Evolutionary conservation across 2,329 filamentous ascomycete genomes (phyloP), one percentile per base, ranked within the genome.

Genomic region (Ophiostoma ulmi): DNA sequence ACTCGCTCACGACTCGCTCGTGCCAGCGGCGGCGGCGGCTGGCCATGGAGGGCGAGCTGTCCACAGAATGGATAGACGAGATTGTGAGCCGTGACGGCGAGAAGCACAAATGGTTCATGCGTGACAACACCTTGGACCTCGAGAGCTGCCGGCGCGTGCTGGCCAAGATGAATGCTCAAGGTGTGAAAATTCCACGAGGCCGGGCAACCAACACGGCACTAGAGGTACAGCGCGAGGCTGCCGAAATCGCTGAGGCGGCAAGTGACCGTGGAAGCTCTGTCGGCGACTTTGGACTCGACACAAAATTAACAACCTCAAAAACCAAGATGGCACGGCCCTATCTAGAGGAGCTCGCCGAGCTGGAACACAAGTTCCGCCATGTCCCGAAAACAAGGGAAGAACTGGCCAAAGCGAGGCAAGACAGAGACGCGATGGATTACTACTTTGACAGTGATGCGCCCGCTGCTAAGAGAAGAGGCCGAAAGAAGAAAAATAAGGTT

Each of bases 11-110:
- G 8, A 90, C 94, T 0, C 86, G 85, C 69, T 80, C 81, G 1
- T 76, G 91, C 2, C 78, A 81, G 44, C 78, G 81, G 1, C 85
- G 90, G n/a, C 83, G 80, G 61, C 88, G 88, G 65, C 77, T 83
- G 31, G 83, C 86, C 5, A 77, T 91, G 5, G 83, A 90, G 69
- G 82, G 85, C 1, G 89, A 93, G 74, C 79, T 90, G 3, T 78
- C 83, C n/a, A 86, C 85, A 69, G 84, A 89, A 5, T 85, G 84
- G 75, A 79, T 90, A 3, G 81, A 83, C 58, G 86, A 91, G 76
- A 79, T 93, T 2, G 76, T 74, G 5, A 76, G 77, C 11, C 70
- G 70, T n/a, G 74, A 77, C 36, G 66, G 58, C 4, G 38, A 65
- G 39, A 14, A 41, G 22, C 69, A 73, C 41, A 68, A 31, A 20